A percentile compares a stretch with the other conserved stretches of the same genome.
phyloP scores from a whole-genome alignment of 2,329 filamentous ascomycete species.

The Trichoderma koningiopsis region DNA sequence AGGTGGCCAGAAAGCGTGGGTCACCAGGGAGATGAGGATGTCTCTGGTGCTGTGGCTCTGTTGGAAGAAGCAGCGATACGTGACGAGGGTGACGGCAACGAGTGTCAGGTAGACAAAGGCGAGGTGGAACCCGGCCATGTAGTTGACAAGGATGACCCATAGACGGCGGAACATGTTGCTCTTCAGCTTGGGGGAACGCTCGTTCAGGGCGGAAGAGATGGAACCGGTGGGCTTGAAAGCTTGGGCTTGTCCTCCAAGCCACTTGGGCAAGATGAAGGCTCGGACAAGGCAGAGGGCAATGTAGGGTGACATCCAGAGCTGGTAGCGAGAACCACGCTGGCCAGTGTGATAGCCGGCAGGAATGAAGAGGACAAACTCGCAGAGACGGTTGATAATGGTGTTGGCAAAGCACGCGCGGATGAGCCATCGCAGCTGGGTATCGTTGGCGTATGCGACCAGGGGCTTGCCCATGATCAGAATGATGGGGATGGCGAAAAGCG shows the following conservation, averaged over 20 bases:
- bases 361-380: conserved; percentile 60
- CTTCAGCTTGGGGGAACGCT: conserved; percentile 55
- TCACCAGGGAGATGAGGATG: conserved; percentile 56
- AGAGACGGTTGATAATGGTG: conserved; percentile 54
- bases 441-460: conserved; percentile 57
- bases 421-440: conserved; percentile 59
- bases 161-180: conserved; percentile 57
- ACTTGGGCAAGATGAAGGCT: conserved; percentile 59
- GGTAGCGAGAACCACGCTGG: conserved; percentile 57
- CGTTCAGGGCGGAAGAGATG: conserved; percentile 57
- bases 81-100: conserved; percentile 51
- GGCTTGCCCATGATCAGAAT: conserved; percentile 59
- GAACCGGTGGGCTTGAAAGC: conserved; percentile 65
- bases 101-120: conserved; percentile 56
- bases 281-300: conserved; percentile 60
- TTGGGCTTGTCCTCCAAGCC: conserved; percentile 60
- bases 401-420: conserved; percentile 58
- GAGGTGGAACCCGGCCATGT: conserved; percentile 58
- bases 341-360: conserved; percentile 62
- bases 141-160: conserved; percentile 57
- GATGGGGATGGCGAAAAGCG: conserved; percentile 60
- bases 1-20: conserved; percentile 64
- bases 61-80: conserved; percentile 52
- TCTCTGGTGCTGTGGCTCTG: conserved; percentile 40
- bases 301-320: conserved; percentile 66